Base-by-base conservation (phyloP, 495 filamentous ascomycete genomes). In the Podospora pseudoanserina region DNA sequence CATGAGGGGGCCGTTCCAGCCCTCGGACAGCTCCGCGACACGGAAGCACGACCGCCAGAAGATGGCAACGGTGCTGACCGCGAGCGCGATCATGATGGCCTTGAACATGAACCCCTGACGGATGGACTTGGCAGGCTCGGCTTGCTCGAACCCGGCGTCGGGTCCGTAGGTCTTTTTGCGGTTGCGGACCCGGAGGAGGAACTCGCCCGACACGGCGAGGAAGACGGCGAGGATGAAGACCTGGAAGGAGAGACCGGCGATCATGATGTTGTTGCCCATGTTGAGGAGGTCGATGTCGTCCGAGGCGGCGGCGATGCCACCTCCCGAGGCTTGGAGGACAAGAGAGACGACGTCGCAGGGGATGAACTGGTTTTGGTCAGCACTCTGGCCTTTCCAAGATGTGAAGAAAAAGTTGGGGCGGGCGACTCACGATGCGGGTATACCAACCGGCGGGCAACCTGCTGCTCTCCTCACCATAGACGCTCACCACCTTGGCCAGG, bases 291-390 rank as follows among this genome's bases (percentile, higher is more conserved):
- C 68, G 49, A 61, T 64, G 26, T 66, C 64, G 4, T 63, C 61
- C 11, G 71, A 71, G 18, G 49, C 34, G 2, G 80, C 75, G 39
- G 79, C 78, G 4, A 81, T 15, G 55, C 77, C 85, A 34, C 84
- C 84, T 67, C 84, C 84, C n/a, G 75, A 75, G 3, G 80, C 79
- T 71, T 87, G 85, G 2, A 86, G 75, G 53, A 84, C 55, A 13
- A 87, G 78, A 18, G 80, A 80, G 60, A 84, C 54, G 60, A 85
- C 57, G 68, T 86, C 84, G 77, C 81, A 85, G 27, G 77, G 76
- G 65, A 86, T 83, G 75, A 87, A 86, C 61, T 63, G 28, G 3
- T 32, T 18, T 44, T 44, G 6, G 15, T 49, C 39, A 49, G 39
- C 34, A 39, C 11, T 11, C 34, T 11, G 11, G 5, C 34, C 11